These are phyloP conservation scores for Picochlorum sp. DNA, from an alignment of 139 green algal genomes.

Conservation along the genomic window DNA sequence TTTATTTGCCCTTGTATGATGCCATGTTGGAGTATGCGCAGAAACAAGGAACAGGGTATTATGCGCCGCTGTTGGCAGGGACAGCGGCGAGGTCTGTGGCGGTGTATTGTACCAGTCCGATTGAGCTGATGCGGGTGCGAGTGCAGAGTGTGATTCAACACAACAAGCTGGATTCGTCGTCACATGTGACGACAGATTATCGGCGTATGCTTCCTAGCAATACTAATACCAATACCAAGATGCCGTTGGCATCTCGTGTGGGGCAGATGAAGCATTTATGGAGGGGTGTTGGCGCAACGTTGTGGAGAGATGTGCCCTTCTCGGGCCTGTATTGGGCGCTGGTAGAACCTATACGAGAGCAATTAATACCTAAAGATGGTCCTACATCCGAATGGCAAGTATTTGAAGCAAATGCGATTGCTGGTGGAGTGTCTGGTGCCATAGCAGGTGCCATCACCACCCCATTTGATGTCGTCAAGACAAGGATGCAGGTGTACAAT, in stretches of 20 bases:
- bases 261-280: constrained; percentile 41
- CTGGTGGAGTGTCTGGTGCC: constrained; percentile 56
- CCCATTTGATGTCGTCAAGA: constrained; percentile 96
- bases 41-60: constrained; percentile 4
- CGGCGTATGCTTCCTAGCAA: too few species aligned
- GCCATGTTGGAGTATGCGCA: constrained; percentile 38
- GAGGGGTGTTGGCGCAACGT: constrained; percentile 67
- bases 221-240: too few species aligned
- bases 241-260: not conserved
- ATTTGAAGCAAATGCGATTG: constrained; percentile 48
- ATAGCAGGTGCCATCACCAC: constrained; percentile 77
- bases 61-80: constrained; percentile 59
- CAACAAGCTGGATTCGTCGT: too few species aligned
- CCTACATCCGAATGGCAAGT: constrained; percentile 30
- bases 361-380: constrained; percentile 22
- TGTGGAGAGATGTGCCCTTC: constrained; percentile 89
- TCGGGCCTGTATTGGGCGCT: constrained; percentile 87
- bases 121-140: constrained; percentile 76
- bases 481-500: constrained; percentile 55
- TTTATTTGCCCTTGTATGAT: constrained; percentile 96
- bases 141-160: constrained; percentile 44
- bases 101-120: constrained; percentile 62
- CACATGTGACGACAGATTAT: too few species aligned
- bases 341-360: constrained; percentile 67
- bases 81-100: constrained; percentile 49